Base-by-base conservation (phyloP, 352 stramenopile species). In the Phytopythium helicoides region DNA sequence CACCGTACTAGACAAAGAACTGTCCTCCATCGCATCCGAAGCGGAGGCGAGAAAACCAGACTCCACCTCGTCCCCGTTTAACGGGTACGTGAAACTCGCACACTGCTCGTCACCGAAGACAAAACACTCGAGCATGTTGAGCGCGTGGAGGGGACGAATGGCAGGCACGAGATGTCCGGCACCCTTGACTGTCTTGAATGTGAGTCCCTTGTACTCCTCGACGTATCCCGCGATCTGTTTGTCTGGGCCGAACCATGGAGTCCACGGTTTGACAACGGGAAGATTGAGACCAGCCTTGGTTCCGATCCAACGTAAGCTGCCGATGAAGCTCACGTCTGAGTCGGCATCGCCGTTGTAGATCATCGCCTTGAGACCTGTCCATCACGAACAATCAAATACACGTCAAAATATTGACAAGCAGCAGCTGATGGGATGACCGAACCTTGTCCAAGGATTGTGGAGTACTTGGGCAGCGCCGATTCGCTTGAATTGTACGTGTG, bases 101-200 rank as follows among this genome's bases (percentile, higher is more conserved):
- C 80, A 91, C 15, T 54, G 47, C 2, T 74, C 66, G 8, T 84
- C 69, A 16, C 79, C 76, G 33, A 73, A 81, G 35, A 96, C 75
- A 70, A 95, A 94, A 54, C 80, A 87, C 56, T 94, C 76, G 47
- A 93, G 86, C 52, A 94, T 81, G 62, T 87, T 65, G 35, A 92
- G 72, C 15, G 77, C 76, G 47, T 87, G 79, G n/a, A 87, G 65
- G 31, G 85, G 85, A 22, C 81, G 79, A 39, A 89, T 75, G 0
- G 73, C 74, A 1, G 78, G 78, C 44, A 97, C 91, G 76, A 97
- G 92, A 67, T 97, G 90, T 3, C 93, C 93, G 14, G 87, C 86
- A n/a, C 89, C 91, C 54, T 95, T 93, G 62, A 98, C 90, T 1
- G 91, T 98, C 56, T 97, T 77, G 71, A 96, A 98, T 9, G 76